A percentile compares a stretch with the other conserved stretches of the same genome.
Conservation (phyloP, 805 yeast species). For the Starmerella potacharoeniae region DNA sequence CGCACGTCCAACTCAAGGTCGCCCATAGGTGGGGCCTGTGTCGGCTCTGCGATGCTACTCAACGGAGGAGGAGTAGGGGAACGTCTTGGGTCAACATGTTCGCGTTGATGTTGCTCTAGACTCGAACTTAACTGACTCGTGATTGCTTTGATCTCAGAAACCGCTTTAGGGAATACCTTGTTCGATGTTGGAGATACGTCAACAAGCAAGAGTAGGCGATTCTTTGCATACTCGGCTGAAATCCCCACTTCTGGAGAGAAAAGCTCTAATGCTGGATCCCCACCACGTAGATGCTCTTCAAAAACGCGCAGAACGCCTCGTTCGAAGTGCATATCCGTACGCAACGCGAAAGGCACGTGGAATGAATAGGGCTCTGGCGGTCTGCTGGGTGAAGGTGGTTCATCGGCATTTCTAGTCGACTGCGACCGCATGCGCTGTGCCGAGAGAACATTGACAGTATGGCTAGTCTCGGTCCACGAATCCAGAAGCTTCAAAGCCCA, state of each 20-base stretch:
- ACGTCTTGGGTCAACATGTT: not conserved
- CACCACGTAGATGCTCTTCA: constrained; percentile 20
- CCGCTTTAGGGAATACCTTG: constrained; percentile 53
- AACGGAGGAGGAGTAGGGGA: not conserved
- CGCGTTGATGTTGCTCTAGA: not conserved
- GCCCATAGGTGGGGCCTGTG: not conserved
- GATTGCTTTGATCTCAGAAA: constrained; percentile 39
- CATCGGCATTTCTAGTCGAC: not conserved
- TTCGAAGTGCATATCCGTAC: constrained; percentile 14
- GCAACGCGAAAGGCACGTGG: constrained; percentile 9
- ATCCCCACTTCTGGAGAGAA: constrained; percentile 67
- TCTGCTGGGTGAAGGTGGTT: not conserved
- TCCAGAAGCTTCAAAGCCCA: constrained; percentile 38
- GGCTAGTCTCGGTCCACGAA: constrained; percentile 31
- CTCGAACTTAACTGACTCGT: constrained; percentile 35
- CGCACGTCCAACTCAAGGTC: constrained; percentile 12
- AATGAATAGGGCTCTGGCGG: not conserved
- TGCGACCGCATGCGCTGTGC: not conserved
- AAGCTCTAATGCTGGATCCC: constrained; percentile 35
- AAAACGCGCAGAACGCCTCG: constrained; percentile 16
- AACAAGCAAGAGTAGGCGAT: constrained; percentile 36
- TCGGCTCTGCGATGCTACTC: not conserved
- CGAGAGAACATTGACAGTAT: constrained; percentile 2
- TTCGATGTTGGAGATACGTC: constrained; percentile 62
- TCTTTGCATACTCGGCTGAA: constrained; percentile 37